Conservation (phyloP, 192 early-diverging fungal genomes). For the Pecoramyces ruminantium region DNA sequence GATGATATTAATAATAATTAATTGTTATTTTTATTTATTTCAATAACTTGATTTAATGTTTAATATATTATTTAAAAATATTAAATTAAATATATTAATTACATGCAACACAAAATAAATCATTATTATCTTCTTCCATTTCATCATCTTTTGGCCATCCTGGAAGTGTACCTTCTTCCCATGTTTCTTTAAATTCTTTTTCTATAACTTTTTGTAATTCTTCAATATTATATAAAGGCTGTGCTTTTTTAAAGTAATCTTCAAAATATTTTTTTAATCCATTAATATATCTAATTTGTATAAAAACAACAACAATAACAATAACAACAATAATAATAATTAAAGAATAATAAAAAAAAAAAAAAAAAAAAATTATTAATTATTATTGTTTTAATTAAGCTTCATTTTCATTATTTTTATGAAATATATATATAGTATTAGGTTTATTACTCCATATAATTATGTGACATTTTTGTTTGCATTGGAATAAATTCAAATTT, state of each 20-base stretch:
- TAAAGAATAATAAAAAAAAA: no score
- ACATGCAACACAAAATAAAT: slow-evolving; percentile 58
- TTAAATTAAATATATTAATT: no score
- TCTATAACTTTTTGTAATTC: slow-evolving; percentile 24
- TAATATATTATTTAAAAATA: no score
- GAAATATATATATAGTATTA: no score
- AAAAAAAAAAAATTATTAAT: neutral
- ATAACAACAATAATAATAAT: no score
- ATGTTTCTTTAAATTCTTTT: slow-evolving; percentile 40
- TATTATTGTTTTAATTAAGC: no score
- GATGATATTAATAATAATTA: no score
- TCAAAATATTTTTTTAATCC: slow-evolving; percentile 50
- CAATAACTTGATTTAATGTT: no score
- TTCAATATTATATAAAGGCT: slow-evolving; percentile 56
- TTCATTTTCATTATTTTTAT: no score
- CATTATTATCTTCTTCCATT: slow-evolving; percentile 16
- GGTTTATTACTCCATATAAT: neutral
- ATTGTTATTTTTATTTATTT: no score
- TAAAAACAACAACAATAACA: no score
- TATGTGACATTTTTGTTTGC: neutral
- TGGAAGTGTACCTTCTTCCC: slow-evolving; percentile 29
- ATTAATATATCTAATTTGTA: slow-evolving; percentile 51
- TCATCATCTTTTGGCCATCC: slow-evolving; percentile 40
- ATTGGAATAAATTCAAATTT: slow-evolving; percentile 17
- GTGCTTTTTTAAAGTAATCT: slow-evolving; percentile 48